Conservation (phyloP, 768 basidiomycete genomes). For the Lactifluus piperatus region DNA sequence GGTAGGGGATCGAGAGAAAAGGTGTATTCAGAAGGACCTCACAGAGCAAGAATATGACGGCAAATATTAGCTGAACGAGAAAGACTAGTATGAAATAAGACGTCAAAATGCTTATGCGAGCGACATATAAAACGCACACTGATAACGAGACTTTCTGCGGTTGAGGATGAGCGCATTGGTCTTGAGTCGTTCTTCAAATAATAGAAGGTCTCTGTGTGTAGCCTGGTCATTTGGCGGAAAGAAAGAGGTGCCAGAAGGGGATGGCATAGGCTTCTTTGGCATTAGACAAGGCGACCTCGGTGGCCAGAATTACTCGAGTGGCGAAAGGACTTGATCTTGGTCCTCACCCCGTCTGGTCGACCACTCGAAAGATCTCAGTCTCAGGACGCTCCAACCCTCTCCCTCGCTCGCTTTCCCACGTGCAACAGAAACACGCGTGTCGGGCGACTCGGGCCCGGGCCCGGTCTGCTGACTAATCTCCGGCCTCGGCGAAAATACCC, state of each 20-base stretch:
- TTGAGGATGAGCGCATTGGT: conserved; percentile 79
- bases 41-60: conserved; percentile 62
- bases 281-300: conserved; percentile 16
- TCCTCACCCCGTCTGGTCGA: background rate
- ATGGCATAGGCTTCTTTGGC: conserved; percentile 26
- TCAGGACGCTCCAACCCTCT: background rate
- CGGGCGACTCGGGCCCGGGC: too few relatives aligned
- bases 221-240: conserved; percentile 64
- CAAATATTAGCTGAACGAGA: conserved; percentile 54
- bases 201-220: conserved; percentile 79
- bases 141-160: conserved; percentile 72
- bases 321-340: background rate
- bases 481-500: too few relatives aligned
- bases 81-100: conserved; percentile 45
- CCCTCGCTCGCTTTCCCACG: too few relatives aligned
- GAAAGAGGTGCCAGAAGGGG: conserved; percentile 32
- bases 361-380: background rate
- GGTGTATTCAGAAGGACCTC: conserved; percentile 69
- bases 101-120: background rate
- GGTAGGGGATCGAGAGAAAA: conserved; percentile 56
- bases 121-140: conserved; percentile 42
- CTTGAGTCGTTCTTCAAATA: conserved; percentile 96
- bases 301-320: background rate
- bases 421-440: too few relatives aligned
- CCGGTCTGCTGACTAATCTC: too few relatives aligned